Base-by-base conservation (phyloP, 164 flowering plant species). In the Saururus chinensis region DNA sequence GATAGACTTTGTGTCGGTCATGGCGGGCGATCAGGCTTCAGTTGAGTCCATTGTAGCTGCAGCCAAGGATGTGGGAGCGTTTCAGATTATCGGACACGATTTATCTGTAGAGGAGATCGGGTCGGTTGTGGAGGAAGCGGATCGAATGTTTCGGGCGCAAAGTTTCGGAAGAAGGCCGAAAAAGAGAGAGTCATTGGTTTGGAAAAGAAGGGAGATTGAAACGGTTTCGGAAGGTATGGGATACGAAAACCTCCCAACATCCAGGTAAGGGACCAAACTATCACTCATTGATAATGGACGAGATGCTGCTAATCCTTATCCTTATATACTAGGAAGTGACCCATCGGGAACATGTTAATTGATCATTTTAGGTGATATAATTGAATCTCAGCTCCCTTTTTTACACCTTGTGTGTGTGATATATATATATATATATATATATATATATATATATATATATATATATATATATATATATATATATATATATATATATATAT, bases 21-120 rank as follows among this genome's bases (percentile, higher is more conserved):
- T 35, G 17, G 30, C 61, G 17, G 35, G 76, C 30, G 74, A 69
- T 3, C 22, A 23, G 1, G 71, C 57, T 10, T 57, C 80, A 0
- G 55, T 76, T n/a, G 64, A 58, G 25, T 57, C 56, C 74, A 16
- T 85, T 4, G 10, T 79, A 35, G 59, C 51, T 49, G 78, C 85
- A n/a, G 77, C 68, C 0, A 30, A 60, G 17, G 77, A 76, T 49
- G 68, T 75, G 11, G 92, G 92, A 9, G 77, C 66, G 19, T 70
- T 82, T 40, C 64, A 64, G 69, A 66, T 86, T 37, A 30, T 22
- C 8, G 71, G 67, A 5, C 84, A 79, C 53, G 82, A 78, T 45
- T 69, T 85, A 42, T 68, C 74, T 40, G 61, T 22, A 1, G 75
- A 76, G 51, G 82, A 76, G 67, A 23, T 82, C 26, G 16, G 55